Conservation (phyloP, 768 basidiomycete species). For the Xerocomellus chrysenteron region DNA sequence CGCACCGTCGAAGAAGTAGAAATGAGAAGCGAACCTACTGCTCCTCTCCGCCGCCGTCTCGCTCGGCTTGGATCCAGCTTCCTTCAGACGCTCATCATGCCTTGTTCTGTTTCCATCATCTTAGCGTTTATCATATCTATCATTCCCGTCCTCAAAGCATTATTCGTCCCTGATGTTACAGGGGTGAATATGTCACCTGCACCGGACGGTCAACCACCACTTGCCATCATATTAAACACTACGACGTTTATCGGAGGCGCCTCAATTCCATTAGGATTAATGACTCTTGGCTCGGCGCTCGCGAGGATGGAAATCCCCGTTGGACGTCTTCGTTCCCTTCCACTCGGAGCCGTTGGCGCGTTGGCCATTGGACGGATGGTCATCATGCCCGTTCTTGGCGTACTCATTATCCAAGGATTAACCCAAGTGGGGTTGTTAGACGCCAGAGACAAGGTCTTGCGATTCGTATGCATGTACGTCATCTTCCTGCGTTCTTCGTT, state of each 20-base stretch:
- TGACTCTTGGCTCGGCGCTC: slow-evolving; percentile 61
- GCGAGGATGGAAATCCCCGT: slow-evolving; percentile 55
- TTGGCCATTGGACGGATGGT: slow-evolving; percentile 57
- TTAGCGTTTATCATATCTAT: slow-evolving; percentile 55
- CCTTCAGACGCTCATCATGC: slow-evolving; percentile 41
- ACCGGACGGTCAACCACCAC: slow-evolving; percentile 67
- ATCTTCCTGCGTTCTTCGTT: background rate
- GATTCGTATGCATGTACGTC: slow-evolving; percentile 68
- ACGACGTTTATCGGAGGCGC: slow-evolving; percentile 60
- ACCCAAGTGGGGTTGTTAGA: slow-evolving; percentile 46
- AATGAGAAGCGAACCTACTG: background rate
- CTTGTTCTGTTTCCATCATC: slow-evolving; percentile 54
- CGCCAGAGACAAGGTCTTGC: slow-evolving; percentile 53
- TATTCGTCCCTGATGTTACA: slow-evolving; percentile 50
- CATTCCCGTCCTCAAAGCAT: slow-evolving; percentile 54
- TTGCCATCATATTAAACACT: slow-evolving; percentile 58
- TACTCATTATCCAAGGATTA: slow-evolving; percentile 54
- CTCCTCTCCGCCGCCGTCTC: slow-evolving; percentile 8
- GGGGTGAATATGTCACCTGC: slow-evolving; percentile 46
- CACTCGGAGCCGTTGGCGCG: slow-evolving; percentile 50
- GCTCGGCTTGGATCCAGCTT: slow-evolving; percentile 15
- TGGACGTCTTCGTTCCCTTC: slow-evolving; percentile 44
- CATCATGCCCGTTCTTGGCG: slow-evolving; percentile 59
- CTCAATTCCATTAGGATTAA: slow-evolving; percentile 60
- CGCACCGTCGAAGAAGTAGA: background rate